Base-by-base conservation (phyloP, 2,329 filamentous ascomycete genomes). In the Furcasterigmium sp. region DNA sequence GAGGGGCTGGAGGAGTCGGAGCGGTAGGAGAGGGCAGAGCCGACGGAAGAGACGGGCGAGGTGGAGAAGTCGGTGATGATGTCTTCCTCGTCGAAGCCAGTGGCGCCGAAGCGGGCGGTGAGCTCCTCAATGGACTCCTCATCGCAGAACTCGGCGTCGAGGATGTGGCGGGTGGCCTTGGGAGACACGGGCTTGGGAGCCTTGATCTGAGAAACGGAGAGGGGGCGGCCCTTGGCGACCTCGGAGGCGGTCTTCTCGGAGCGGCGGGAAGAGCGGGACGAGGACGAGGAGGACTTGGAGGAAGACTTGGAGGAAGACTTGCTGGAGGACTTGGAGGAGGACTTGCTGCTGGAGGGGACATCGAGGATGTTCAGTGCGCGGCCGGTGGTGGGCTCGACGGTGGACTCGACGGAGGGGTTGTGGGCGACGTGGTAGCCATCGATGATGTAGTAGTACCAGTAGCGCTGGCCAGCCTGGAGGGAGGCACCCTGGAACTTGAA, bases 371-470 rank as follows among this genome's bases (percentile, higher is more conserved):
- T 98, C 58, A 98, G 80, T 69, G 91, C 89, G 67, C 93, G 91
- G 72, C 91, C 89, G 45, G 93, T 97, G 66, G 91, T 97, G 63
- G 91, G 91, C 77, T 98, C 93, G 54, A 87, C 85, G 62, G 87
- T 94, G 62, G 85, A 91, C 60, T 86, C 76, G 65, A 90, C 84
- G 65, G 87, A 87, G 55, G 91, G 91, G 73, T 97, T 93, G 78
- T 97, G 91, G 49, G 91, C 91, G 65, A 95, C 85, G 68, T 96
- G 91, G 82, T 96, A 96, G 57, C 93, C 93, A 67, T 98, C 93
- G 68, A 97, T 93, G 82, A 97, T 96, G 79, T 96, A 98, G 82
- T 98, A 98, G 84, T 97, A 98, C 93, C 93, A 98, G 82, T 97
- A 97, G 64, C 91, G 85, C 65, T 88, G 83, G 64, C 91, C 90